A percentile compares a stretch with the other conserved stretches of the same genome.
Conservation (phyloP, 768 basidiomycete species). For the Austroboletus eburneus region DNA sequence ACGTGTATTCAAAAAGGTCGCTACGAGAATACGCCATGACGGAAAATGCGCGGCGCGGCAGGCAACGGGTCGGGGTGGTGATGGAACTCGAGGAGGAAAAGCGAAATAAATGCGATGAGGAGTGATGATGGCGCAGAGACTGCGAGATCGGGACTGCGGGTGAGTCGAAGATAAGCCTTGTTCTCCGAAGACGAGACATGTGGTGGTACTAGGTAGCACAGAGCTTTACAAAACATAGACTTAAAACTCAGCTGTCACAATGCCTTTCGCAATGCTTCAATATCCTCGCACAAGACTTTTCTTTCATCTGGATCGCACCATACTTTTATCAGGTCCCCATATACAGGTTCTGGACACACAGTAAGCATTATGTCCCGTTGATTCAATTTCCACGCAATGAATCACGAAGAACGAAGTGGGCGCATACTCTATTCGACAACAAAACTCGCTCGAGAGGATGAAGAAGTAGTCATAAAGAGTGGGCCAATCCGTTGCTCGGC, state of each 20-base stretch:
- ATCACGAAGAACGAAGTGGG: slow-evolving; percentile 40
- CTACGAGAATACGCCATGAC: slow-evolving; percentile 15
- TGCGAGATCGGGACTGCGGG: too few relatives aligned
- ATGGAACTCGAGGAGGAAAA: too few relatives aligned
- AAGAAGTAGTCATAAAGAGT: slow-evolving; percentile 36
- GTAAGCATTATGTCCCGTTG: slow-evolving; percentile 35
- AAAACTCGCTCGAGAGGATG: slow-evolving; percentile 28
- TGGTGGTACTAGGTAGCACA: too few relatives aligned
- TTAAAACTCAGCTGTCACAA: too few relatives aligned
- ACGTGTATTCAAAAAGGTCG: slow-evolving; percentile 40
- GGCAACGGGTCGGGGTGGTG: not conserved
- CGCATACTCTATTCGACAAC: slow-evolving; percentile 44
- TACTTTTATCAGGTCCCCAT: slow-evolving; percentile 57
- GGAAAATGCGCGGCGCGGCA: not conserved
- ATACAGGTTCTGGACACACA: slow-evolving; percentile 54
- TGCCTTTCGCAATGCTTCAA: slow-evolving; percentile 39
- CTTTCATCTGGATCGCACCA: slow-evolving; percentile 28
- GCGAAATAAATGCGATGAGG: too few relatives aligned
- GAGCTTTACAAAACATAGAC: too few relatives aligned
- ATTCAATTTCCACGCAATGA: not conserved
- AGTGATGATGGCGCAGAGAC: too few relatives aligned
- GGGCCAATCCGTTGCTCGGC: slow-evolving; percentile 61
- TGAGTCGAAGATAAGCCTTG: too few relatives aligned
- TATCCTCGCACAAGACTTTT: slow-evolving; percentile 52
- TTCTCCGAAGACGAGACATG: too few relatives aligned